phyloP scores from a whole-genome alignment of 495 filamentous ascomycete genomes.

The Annulohypoxylon stygium region DNA sequence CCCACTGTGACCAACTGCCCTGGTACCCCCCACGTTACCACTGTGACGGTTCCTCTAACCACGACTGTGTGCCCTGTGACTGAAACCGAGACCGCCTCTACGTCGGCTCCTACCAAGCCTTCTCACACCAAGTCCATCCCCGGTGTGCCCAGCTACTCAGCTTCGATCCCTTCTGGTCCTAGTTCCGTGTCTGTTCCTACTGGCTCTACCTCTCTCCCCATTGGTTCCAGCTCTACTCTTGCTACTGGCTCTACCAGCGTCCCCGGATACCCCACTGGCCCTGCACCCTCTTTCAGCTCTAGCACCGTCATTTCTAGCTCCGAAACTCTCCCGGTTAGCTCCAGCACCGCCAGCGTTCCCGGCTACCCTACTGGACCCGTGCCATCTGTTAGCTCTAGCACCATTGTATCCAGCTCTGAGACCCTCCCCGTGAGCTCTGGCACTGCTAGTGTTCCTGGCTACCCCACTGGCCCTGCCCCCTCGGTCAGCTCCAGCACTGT shows the following conservation, averaged over 20 bases:
- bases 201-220: slow-evolving; percentile 28
- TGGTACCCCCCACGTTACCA: slow-evolving; percentile 40
- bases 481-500: slow-evolving; percentile 29
- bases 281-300: background rate
- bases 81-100: background rate
- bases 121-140: slow-evolving; percentile 1
- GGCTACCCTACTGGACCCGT: background rate
- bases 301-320: background rate
- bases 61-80: slow-evolving; percentile 39
- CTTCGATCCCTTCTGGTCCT: slow-evolving; percentile 9
- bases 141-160: slow-evolving; percentile 7
- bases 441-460: background rate
- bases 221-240: slow-evolving; percentile 36
- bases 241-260: slow-evolving; percentile 19
- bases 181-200: slow-evolving; percentile 3
- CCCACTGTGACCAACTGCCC: slow-evolving; percentile 68
- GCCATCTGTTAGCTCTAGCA: slow-evolving; percentile 31
- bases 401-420: background rate
- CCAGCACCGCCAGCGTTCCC: background rate
- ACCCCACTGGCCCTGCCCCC: background rate
- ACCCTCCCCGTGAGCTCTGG: background rate
- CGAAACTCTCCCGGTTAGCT: background rate
- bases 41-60: slow-evolving; percentile 28
- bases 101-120: background rate
- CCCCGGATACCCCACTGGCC: slow-evolving; percentile 9